Base-by-base conservation (phyloP, 208 protist species). In the Plasmodiophora brassicae region DNA sequence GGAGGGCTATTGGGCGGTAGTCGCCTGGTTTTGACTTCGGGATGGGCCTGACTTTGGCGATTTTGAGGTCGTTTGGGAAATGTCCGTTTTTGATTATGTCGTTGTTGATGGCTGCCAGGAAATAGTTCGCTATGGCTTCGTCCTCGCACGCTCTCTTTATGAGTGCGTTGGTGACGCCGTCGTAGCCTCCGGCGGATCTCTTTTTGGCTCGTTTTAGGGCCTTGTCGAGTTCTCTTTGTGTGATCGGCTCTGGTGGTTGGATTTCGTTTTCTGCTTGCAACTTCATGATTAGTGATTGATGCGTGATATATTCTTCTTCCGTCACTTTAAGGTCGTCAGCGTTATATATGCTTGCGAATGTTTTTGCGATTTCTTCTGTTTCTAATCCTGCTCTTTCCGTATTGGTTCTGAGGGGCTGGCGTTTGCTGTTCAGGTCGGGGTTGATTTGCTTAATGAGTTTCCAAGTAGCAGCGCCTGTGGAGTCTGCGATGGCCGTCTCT, bases 1-100 rank as follows among this genome's bases (percentile, higher is more conserved):
- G 41, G 32, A 78, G 65, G 20, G 14, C 20, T 36, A 78, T 78
- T 38, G 65, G 65, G 32, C 65, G 65, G n/a, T 36, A 78, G 32
- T 78, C 65, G 32, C 65, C 65, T 32, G 65, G 65, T 78, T 78
- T 78, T 8, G 65, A 8, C 41, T 78, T 78, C 14, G 65, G 65
- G 10, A 78, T 44, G 5, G 65, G 14, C 14, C 5, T 8, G 5
- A 78, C 41, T 36, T 32, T 5, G 65, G 65, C 65, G 14, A 32
- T 78, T 32, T 78, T 78, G 14, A 78, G 5, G 20, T 78, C 65
- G 10, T 78, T 5, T 32, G 65, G 65, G 41, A 36, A 78, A 5
- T 5, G 20, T 32, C 65, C 65, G 20, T 36, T 78, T 5, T 78
- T 38, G 5, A 78, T 36, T 44, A 78, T 78, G 14, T 78, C 14